Evolutionary conservation across 2,329 filamentous ascomycete genomes (phyloP).

Genomic region (Penicillium sp.): DNA sequence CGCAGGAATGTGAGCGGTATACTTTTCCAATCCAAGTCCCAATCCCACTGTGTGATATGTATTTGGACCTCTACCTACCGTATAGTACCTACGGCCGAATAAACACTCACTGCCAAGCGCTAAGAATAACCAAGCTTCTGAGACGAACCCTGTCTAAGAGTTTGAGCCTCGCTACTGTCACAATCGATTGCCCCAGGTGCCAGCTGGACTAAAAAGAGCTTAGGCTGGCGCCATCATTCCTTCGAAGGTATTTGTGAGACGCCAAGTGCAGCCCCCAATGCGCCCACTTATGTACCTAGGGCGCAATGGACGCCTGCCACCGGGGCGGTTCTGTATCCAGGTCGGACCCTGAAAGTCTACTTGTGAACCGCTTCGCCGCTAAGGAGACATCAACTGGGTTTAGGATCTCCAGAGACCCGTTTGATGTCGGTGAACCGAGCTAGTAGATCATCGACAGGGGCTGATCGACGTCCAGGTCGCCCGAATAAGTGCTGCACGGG

Average conservation of each 20-base stretch:
- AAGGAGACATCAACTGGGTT: neutral
- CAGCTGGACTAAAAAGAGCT: neutral
- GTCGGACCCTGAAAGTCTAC: neutral
- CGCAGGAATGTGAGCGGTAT: neutral
- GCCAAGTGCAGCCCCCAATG: neutral
- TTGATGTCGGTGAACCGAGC: neutral
- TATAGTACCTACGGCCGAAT: neutral
- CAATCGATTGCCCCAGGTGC: neutral
- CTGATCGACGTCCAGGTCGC: conserved; percentile 7
- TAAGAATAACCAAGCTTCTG: neutral
- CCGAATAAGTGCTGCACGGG: neutral
- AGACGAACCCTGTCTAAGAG: neutral
- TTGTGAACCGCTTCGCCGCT: neutral
- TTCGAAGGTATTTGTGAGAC: neutral
- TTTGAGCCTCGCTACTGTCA: neutral
- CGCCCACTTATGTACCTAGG: neutral
- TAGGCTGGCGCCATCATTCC: neutral
- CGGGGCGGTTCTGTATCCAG: neutral
- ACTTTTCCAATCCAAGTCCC: neutral
- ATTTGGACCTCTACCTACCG: neutral
- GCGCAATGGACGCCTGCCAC: neutral
- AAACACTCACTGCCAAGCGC: neutral
- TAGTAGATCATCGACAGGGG: conserved; percentile 9
- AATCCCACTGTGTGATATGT: neutral
- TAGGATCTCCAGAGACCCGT: neutral